Evolutionary conservation across 352 stramenopile species (phyloP).

Genomic region (Thraustotheca clavata): DNA sequence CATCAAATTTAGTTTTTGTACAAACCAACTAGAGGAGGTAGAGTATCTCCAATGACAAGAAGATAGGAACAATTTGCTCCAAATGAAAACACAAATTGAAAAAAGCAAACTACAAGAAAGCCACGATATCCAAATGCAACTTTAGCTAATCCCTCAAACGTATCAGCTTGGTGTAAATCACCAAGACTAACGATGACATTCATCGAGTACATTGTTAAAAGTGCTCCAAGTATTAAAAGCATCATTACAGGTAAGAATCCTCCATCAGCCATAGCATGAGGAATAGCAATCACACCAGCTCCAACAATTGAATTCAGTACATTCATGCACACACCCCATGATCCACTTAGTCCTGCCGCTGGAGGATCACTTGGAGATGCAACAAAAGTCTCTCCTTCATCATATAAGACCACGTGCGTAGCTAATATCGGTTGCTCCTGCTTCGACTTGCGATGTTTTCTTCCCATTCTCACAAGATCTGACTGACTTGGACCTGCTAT

Average conservation of each 20-base stretch:
- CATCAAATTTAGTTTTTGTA: neutral
- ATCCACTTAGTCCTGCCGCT: neutral
- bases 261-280: constrained; percentile 53
- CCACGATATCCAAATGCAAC: constrained; percentile 11
- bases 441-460: neutral
- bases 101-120: constrained; percentile 12
- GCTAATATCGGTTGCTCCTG: neutral
- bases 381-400: neutral
- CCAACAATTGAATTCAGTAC: constrained; percentile 62
- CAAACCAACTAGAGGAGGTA: constrained; percentile 3
- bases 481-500: neutral
- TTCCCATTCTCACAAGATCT: constrained; percentile 11
- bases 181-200: constrained; percentile 27
- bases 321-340: constrained; percentile 40
- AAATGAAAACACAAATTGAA: constrained; percentile 20
- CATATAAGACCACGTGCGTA: neutral
- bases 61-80: constrained; percentile 20
- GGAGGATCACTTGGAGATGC: neutral
- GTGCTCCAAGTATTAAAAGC: constrained; percentile 39
- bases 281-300: constrained; percentile 61
- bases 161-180: neutral
- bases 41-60: constrained; percentile 12
- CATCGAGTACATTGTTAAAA: constrained; percentile 50
- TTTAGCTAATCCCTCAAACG: constrained; percentile 11
- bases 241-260: constrained; percentile 41